Evolutionary conservation across 495 filamentous ascomycete genomes (phyloP).

Genomic region (Thermochaetoides thermophila): DNA sequence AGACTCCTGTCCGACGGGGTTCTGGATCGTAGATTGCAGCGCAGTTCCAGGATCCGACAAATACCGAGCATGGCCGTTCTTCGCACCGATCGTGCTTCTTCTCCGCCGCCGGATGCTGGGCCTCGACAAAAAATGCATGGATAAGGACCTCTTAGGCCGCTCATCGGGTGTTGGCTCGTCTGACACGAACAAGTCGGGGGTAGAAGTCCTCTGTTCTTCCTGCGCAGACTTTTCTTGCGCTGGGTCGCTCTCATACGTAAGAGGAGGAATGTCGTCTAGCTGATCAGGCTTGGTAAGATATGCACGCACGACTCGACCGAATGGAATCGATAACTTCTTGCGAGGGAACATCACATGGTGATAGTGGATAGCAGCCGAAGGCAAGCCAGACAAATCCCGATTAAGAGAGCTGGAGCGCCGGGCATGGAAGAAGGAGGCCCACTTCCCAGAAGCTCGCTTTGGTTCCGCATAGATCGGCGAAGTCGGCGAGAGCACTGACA

Average conservation of each 20-base stretch:
- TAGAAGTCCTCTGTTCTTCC: no score
- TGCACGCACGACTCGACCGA: slow-evolving; percentile 9
- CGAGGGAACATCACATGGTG: slow-evolving; percentile 13
- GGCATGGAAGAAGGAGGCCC: slow-evolving; percentile 35
- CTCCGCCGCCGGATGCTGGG: slow-evolving; percentile 33
- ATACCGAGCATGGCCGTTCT: slow-evolving; percentile 27
- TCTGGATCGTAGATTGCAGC: slow-evolving; percentile 9
- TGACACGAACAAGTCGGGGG: no score
- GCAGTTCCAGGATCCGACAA: slow-evolving; percentile 26
- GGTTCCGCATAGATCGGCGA: slow-evolving; percentile 4
- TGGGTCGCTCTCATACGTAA: slow-evolving; percentile 5
- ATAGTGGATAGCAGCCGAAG: slow-evolving; percentile 15
- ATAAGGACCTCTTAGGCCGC: slow-evolving; percentile 32
- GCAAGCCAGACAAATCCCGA: slow-evolving; percentile 11
- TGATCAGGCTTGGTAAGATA: slow-evolving; percentile 20
- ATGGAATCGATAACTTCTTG: slow-evolving; percentile 14
- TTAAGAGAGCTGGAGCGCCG: slow-evolving; percentile 8
- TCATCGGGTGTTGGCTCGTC: slow-evolving; percentile 22
- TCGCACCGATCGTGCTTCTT: slow-evolving; percentile 22
- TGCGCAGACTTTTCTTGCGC: neutral
- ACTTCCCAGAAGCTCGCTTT: slow-evolving; percentile 16
- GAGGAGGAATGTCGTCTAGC: slow-evolving; percentile 10
- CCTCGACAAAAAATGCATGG: slow-evolving; percentile 38
- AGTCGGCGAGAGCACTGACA: slow-evolving; percentile 9
- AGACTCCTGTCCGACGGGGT: slow-evolving; percentile 9